Evolutionary conservation across 352 stramenopile genomes (phyloP).

Genomic region (Phytophthora fragariaefolia): DNA sequence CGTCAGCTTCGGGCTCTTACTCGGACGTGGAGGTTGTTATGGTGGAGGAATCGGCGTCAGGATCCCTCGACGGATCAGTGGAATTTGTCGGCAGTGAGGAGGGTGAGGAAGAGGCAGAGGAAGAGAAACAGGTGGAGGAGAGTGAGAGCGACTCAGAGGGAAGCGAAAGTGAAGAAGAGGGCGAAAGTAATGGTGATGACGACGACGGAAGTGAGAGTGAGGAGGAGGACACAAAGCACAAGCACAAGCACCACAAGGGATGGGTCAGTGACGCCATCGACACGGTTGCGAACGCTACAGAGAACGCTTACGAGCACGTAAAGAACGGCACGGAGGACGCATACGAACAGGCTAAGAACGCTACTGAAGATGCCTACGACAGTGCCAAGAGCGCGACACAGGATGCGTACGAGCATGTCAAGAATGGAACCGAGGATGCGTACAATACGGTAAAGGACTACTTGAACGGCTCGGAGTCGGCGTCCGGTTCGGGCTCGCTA

Average conservation of each 20-base stretch:
- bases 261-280: constrained; percentile 12
- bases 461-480: constrained; percentile 32
- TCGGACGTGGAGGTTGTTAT: no score
- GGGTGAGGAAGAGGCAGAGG: constrained; percentile 14
- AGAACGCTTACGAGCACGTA: constrained; percentile 31
- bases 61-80: constrained; percentile 29
- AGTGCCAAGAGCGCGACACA: constrained; percentile 37
- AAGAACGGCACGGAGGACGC: constrained; percentile 29
- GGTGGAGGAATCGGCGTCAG: constrained; percentile 20
- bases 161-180: constrained; percentile 19
- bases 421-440: constrained; percentile 22
- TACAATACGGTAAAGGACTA: constrained; percentile 34
- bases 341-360: constrained; percentile 37
- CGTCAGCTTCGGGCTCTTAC: no score
- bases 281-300: constrained; percentile 31
- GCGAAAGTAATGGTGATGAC: constrained; percentile 12
- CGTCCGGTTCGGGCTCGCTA: constrained; percentile 29
- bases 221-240: constrained; percentile 23
- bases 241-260: constrained; percentile 22
- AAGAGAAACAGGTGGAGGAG: constrained; percentile 11
- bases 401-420: constrained; percentile 29
- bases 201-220: constrained; percentile 20
- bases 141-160: constrained; percentile 16
- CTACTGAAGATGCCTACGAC: constrained; percentile 28
- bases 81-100: constrained; percentile 36